phyloP scores from a whole-genome alignment of 2,329 filamentous ascomycete species.

The Exophiala oligosperma region DNA sequence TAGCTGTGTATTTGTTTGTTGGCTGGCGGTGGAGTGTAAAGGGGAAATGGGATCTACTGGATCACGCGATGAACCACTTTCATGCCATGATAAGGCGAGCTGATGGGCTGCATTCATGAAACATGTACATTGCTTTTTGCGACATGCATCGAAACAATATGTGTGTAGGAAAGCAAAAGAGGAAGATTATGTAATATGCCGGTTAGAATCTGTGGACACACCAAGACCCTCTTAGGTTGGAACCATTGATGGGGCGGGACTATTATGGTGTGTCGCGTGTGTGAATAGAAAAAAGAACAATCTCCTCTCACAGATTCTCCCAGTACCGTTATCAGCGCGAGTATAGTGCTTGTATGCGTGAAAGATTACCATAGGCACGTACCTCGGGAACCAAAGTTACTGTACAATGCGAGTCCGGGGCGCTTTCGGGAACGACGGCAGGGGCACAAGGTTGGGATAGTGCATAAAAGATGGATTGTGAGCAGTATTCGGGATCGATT shows the following conservation, averaged over 20 bases:
- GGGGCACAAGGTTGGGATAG: too few species aligned
- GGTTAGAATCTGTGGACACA: conserved; percentile 1
- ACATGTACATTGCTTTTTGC: conserved; percentile 2
- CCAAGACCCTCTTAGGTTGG: neutral
- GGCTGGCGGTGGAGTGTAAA: neutral
- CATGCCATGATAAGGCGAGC: neutral
- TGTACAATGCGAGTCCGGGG: too few species aligned
- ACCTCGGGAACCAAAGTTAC: too few species aligned
- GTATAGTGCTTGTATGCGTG: too few species aligned
- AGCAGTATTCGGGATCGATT: too few species aligned
- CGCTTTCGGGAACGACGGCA: too few species aligned
- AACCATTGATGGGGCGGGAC: neutral
- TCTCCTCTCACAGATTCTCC: conserved; percentile 11
- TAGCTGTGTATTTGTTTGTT: neutral
- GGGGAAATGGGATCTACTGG: conserved; percentile 7
- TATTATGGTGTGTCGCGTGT: conserved; percentile 1
- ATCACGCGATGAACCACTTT: conserved; percentile 6
- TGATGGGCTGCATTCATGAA: neutral
- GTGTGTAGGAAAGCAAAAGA: neutral
- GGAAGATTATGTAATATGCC: conserved; percentile 2
- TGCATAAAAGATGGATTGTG: too few species aligned
- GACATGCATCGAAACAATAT: conserved; percentile 3
- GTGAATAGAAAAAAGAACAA: conserved; percentile 12
- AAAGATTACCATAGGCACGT: too few species aligned
- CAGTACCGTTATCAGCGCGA: neutral